Evolutionary conservation across 495 filamentous ascomycete genomes (phyloP).

Genomic region (Bathelium albidoporum): DNA sequence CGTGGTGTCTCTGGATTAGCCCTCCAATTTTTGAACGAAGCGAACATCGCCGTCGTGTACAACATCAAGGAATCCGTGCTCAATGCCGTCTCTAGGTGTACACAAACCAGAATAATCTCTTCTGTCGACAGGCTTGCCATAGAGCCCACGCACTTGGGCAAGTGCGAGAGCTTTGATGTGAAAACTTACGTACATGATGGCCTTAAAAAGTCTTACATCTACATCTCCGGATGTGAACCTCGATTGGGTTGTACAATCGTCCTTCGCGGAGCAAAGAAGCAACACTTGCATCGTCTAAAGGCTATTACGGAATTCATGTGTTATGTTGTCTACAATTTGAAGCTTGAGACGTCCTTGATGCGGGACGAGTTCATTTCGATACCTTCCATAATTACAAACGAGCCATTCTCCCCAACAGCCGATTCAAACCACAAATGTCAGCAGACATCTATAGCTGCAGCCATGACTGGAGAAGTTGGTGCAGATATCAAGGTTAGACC

Average conservation of each 20-base stretch:
- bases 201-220: constrained; percentile 88
- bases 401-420: neutral
- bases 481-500: neutral
- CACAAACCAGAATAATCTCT: constrained; percentile 81
- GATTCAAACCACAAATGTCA: constrained; percentile 2
- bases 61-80: constrained; percentile 95
- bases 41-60: constrained; percentile 82
- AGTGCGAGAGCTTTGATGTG: constrained; percentile 78
- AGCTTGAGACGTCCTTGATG: constrained; percentile 92
- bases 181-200: constrained; percentile 83
- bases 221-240: constrained; percentile 82
- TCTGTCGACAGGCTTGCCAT: constrained; percentile 91
- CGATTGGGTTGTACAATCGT: constrained; percentile 95
- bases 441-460: constrained; percentile 7
- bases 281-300: constrained; percentile 68
- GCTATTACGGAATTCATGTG: constrained; percentile 96
- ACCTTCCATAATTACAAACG: constrained; percentile 47
- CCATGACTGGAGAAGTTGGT: neutral
- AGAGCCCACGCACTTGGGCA: constrained; percentile 65
- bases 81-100: constrained; percentile 84
- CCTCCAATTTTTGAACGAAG: constrained; percentile 73
- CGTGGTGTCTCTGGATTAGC: constrained; percentile 86
- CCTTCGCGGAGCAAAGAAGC: constrained; percentile 67
- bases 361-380: constrained; percentile 88
- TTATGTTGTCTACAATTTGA: constrained; percentile 96